Evolutionary conservation across 371 early-diverging fungal species (phyloP), one percentile per base, ranked within the genome.

Genomic region (Mortierella sp.): DNA sequence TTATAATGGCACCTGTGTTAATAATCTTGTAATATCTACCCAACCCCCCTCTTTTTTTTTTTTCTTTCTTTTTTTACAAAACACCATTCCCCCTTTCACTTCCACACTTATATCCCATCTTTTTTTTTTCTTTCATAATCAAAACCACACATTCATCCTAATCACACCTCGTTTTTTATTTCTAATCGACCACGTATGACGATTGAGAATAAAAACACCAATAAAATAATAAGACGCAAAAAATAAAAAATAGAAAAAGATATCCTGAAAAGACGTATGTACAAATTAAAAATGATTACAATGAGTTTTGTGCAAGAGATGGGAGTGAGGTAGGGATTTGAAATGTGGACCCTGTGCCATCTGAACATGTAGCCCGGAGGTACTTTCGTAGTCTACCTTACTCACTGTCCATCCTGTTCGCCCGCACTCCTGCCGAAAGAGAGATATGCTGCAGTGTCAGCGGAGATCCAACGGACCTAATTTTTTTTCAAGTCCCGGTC

Each of bases 21-120:
- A 55, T 73, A 73, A 70, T 81, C 47, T 81, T 77, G 77, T 77
- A 77, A 71, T 72, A 77, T 77, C 57, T 5, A 38, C 70, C 45
- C 48, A 21, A 44, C 5, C 21, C 16, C 10, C 19, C 16, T 8
- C 3, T 11, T 19, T 58, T 31, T 16, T 26, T 11, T 47, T 47
- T 3, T 16, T 50, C 5, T 14, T 50, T 50, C 2, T 71, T 47
- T 73, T 70, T 76, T 70, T 76, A 75, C 68, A 76, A 80, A 79
- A 80, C 31, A 19, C 21, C 54, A 16, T 21, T 60, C 65, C 28
- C 24, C 10, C 71, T 55, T n/a, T 72, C 24, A 13, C 26, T 28
- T 58, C 58, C n/a, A 58, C 34, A 63, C 63, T 19, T 63, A 68
- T 48, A 71, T 80, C 57, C 47, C 45, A n/a, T 38, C 38, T 4